Evolutionary conservation across 2,329 filamentous ascomycete genomes (phyloP), one percentile per base, ranked within the genome.

Genomic region (Alternaria consortialis): DNA sequence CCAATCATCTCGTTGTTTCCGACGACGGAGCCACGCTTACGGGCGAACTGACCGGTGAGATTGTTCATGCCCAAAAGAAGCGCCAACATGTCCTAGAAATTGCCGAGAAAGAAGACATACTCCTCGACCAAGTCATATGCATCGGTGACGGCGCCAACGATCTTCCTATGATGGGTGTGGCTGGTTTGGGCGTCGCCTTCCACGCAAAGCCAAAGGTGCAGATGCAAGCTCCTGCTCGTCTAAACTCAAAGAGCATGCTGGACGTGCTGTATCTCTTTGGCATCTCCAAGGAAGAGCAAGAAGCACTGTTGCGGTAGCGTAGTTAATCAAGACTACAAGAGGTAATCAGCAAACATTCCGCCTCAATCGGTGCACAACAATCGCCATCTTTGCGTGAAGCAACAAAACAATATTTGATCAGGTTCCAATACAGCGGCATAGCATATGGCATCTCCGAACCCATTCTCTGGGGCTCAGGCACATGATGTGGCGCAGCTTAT

Each of bases 71-170:
- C 57, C 87, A 92, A 80, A 86, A 88, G 74, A 95, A 95, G 81
- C 84, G 86, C 17, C 86, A 90, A 64, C 83, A 94, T 32, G 83
- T 95, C 13, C 73, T 90, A 11, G 85, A 91, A 75, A 91, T 94
- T 67, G 90, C 91, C 0, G 78, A 80, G 53, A 86, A 88, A 73
- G 90, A 94, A 72, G 84, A 84, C 1, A 85, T 94, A 50, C 79
- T 86, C 3, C 77, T 91, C 8, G 84, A 87, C 27, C 89, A 93
- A 77, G 86, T 89, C 31, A 81, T 95, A 27, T 91, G 90, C 3
- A 87, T 94, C 0, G 92, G 92, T 5, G 92, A 95, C 76, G 92
- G 92, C 7, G 92, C 91, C 37, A 95, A 95, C 73, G 92, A 95
- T 74, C 77, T 95, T 66, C 82, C 90, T 59, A 95, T 95, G 92